Percentiles rank a stretch among this genome's conserved stretches.
Conservation (phyloP, 208 protist genomes). For the Angomonas ambiguus region DNA sequence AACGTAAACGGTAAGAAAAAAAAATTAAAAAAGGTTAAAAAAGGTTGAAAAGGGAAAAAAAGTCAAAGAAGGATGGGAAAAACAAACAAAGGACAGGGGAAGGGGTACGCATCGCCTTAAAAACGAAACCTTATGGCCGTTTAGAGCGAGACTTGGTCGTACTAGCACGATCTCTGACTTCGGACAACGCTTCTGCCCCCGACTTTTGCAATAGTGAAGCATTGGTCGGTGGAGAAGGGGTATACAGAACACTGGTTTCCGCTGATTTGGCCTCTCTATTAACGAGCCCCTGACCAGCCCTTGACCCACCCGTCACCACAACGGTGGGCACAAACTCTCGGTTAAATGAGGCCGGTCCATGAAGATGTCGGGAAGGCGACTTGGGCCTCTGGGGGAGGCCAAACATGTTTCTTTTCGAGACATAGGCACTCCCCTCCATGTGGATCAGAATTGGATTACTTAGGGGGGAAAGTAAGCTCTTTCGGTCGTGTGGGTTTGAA, state of each 20-base stretch:
- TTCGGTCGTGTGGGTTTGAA: neutral
- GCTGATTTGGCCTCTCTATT: neutral
- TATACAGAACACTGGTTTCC: neutral
- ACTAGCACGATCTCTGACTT: neutral
- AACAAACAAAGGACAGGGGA: neutral
- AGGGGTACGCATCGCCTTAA: neutral
- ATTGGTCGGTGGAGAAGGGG: neutral
- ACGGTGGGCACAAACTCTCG: neutral
- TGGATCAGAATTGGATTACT: neutral
- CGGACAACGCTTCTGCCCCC: neutral
- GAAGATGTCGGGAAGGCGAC: neutral
- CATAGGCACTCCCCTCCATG: neutral
- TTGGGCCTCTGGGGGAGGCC: neutral
- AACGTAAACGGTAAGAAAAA: constrained; percentile 5
- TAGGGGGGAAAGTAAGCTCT: neutral
- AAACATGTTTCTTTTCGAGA: neutral
- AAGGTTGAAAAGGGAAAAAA: neutral
- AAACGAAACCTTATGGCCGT: no score
- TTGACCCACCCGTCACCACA: neutral
- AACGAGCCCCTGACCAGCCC: neutral
- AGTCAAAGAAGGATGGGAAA: constrained; percentile 5
- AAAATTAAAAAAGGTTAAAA: neutral
- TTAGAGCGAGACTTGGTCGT: no score
- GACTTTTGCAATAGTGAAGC: neutral
- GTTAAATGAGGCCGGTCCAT: neutral